These are phyloP conservation scores for Carex pumila DNA, from an alignment of 176 grass and related monocot genomes.

Conservation along the genomic window DNA sequence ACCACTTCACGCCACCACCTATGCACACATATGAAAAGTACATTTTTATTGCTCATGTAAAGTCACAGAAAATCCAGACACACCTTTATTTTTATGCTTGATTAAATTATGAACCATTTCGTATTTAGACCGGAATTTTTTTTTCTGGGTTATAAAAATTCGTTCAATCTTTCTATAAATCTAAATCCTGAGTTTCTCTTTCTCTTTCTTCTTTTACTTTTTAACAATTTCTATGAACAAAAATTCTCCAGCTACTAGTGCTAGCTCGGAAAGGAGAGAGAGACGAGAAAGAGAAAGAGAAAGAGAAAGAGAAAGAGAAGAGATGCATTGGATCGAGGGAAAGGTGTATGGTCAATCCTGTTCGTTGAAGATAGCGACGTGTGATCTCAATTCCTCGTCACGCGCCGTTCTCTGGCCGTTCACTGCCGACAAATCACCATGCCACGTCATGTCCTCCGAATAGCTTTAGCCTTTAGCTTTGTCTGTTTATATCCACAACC, in stretches of 20 bases:
- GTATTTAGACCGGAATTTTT: too few species aligned
- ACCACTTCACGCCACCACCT: too few species aligned
- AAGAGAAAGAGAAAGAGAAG: not conserved
- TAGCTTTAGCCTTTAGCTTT: not conserved
- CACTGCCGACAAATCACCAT: constrained; percentile 4
- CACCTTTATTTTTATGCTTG: too few species aligned
- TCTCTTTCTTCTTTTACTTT: too few species aligned
- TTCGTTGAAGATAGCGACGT: constrained; percentile 9
- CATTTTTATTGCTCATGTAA: too few species aligned
- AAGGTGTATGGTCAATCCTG: not conserved
- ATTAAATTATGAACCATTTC: too few species aligned
- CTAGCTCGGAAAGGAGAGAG: not conserved
- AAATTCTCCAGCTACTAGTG: not conserved
- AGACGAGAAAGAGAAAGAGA: not conserved
- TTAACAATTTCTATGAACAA: too few species aligned
- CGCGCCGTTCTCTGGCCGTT: constrained; percentile 8
- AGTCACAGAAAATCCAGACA: too few species aligned
- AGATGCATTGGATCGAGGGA: constrained; percentile 15
- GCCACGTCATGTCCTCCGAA: not conserved
- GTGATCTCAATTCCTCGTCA: constrained; percentile 5
- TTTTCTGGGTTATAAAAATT: too few species aligned
- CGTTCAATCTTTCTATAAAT: too few species aligned
- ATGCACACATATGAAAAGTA: too few species aligned
- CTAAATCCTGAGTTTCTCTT: too few species aligned
- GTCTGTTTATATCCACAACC: not conserved